Conservation (phyloP, 2,329 filamentous ascomycete species). For the Colletotrichum somersetense region DNA sequence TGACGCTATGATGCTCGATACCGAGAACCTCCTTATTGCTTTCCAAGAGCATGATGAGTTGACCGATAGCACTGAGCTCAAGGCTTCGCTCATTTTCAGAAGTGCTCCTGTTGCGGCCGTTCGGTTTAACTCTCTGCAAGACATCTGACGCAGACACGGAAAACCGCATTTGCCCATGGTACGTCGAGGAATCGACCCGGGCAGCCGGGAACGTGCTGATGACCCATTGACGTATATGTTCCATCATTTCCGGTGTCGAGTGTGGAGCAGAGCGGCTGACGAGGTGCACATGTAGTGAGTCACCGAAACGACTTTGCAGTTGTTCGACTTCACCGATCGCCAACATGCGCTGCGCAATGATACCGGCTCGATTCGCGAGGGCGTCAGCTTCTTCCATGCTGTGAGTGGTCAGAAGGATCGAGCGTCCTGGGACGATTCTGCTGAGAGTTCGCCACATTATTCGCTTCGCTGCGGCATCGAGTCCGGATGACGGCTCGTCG, state of each 20-base stretch:
- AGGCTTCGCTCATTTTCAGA: neutral
- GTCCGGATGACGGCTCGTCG: constrained; percentile 89
- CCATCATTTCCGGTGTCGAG: constrained; percentile 77
- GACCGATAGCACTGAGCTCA: constrained; percentile 68
- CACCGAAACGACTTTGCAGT: constrained; percentile 80
- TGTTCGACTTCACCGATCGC: constrained; percentile 82
- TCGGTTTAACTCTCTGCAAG: neutral
- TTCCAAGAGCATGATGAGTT: constrained; percentile 80
- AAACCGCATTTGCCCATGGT: constrained; percentile 48
- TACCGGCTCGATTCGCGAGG: constrained; percentile 84
- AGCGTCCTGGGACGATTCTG: constrained; percentile 79
- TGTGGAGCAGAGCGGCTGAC: constrained; percentile 81
- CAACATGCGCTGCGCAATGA: constrained; percentile 87
- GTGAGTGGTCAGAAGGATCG: constrained; percentile 91
- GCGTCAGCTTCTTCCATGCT: constrained; percentile 96
- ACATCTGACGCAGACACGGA: constrained; percentile 43
- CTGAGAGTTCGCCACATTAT: constrained; percentile 92
- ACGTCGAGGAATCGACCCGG: constrained; percentile 71
- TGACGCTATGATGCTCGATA: constrained; percentile 88
- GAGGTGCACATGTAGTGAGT: constrained; percentile 84
- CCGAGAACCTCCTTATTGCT: constrained; percentile 75
- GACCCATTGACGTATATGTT: constrained; percentile 75
- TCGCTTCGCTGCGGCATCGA: constrained; percentile 91
- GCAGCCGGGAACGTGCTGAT: constrained; percentile 70
- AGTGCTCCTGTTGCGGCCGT: neutral